Percentiles rank a stretch among this genome's conserved stretches.
phyloP scores from a whole-genome alignment of 148 eudicot species.

The Dianthus caryophyllus region DNA sequence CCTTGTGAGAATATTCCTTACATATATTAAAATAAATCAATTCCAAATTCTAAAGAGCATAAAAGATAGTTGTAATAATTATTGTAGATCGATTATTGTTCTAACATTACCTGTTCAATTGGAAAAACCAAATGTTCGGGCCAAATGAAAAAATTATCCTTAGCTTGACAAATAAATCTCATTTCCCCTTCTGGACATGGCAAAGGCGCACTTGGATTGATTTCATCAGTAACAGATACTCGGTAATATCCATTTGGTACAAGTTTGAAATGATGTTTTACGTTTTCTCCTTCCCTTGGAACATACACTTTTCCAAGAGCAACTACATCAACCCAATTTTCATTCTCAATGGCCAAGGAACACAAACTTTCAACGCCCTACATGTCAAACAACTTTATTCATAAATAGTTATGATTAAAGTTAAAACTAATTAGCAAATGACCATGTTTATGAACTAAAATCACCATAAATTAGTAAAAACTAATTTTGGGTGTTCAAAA shows the following conservation, averaged over 20 bases:
- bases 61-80: too few species aligned
- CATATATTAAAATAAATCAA: too few species aligned
- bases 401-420: too few species aligned
- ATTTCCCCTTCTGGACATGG: slow-evolving; percentile 6
- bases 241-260: neutral
- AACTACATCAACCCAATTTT: neutral
- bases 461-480: too few species aligned
- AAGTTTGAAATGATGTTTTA: neutral
- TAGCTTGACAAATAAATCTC: neutral
- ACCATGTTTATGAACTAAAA: too few species aligned
- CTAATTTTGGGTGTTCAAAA: too few species aligned
- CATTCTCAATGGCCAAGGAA: neutral
- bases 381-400: neutral
- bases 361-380: neutral
- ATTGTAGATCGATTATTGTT: too few species aligned
- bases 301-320: neutral
- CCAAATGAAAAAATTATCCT: neutral
- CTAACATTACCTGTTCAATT: neutral
- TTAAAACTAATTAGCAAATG: too few species aligned
- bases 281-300: neutral
- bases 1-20: too few species aligned
- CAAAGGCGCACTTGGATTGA: neutral
- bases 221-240: neutral
- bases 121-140: slow-evolving; percentile 5
- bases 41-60: too few species aligned